Percentiles rank a stretch among this genome's conserved stretches.
Evolutionary conservation across 345 rosid genomes (phyloP).

Genomic region (Citrus inodora): DNA sequence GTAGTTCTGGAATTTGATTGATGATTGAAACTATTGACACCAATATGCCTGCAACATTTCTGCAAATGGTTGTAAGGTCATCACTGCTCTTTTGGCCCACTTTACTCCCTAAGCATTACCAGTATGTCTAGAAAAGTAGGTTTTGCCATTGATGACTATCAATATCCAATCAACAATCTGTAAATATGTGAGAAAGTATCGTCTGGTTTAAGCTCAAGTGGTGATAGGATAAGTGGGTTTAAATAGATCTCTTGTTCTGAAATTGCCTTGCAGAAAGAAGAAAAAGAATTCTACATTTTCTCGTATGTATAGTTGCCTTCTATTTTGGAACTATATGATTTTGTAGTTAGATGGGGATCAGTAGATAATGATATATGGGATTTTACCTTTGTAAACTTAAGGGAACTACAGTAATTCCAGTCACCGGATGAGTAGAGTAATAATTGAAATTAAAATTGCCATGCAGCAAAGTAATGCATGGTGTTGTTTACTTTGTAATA

Average conservation of each 20-base stretch:
- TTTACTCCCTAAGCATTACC: neutral
- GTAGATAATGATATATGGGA: neutral
- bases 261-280: neutral
- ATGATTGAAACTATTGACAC: neutral
- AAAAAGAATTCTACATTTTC: neutral
- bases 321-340: neutral
- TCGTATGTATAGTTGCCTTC: neutral
- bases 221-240: neutral
- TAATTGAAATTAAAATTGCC: neutral
- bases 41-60: neutral
- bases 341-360: neutral
- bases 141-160: slow-evolving; percentile 2
- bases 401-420: neutral
- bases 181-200: slow-evolving; percentile 23
- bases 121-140: slow-evolving; percentile 13
- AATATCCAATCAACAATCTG: slow-evolving; percentile 17
- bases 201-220: neutral
- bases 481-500: neutral
- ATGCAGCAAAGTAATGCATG: neutral
- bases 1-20: slow-evolving; percentile 75
- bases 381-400: neutral
- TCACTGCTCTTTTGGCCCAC: neutral
- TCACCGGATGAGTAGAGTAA: neutral
- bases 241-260: neutral
- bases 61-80: slow-evolving; percentile 10